These are phyloP conservation scores for Mycena belliarum DNA, from an alignment of 768 basidiomycete species.

Conservation along the genomic window DNA sequence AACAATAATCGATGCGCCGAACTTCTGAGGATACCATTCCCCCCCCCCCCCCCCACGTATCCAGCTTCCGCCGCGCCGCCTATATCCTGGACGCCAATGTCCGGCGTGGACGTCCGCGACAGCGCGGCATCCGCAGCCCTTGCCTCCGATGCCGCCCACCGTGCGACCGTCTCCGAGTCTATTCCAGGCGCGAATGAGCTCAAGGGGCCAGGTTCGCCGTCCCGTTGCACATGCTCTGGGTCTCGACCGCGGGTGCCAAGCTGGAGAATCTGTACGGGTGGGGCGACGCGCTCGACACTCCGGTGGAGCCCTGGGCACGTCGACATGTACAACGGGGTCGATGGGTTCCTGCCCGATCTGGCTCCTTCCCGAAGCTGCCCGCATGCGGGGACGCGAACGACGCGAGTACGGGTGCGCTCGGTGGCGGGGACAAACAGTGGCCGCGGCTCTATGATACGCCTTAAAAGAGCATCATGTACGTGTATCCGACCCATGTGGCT, in stretches of 20 bases:
- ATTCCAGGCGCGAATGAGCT: neutral
- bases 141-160: neutral
- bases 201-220: neutral
- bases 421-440: neutral
- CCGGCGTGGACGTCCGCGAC: constrained; percentile 1
- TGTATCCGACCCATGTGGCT: too few species aligned
- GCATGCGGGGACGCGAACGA: constrained; percentile 6
- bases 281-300: constrained; percentile 11
- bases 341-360: neutral
- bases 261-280: constrained; percentile 6
- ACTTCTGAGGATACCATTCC: too few species aligned
- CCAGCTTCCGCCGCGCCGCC: constrained; percentile 1
- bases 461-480: too few species aligned
- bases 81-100: constrained; percentile 11
- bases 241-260: neutral
- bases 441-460: too few species aligned
- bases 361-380: neutral
- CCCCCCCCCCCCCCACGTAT: constrained; percentile 33
- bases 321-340: constrained; percentile 9
- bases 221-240: constrained; percentile 9
- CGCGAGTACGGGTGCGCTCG: constrained; percentile 3
- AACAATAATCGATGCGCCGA: too few species aligned
- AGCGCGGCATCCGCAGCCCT: constrained; percentile 3
- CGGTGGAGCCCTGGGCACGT: constrained; percentile 9
- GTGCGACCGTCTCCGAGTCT: neutral